Conservation (phyloP, 371 early-diverging fungal genomes). For the Racocetra persica region DNA sequence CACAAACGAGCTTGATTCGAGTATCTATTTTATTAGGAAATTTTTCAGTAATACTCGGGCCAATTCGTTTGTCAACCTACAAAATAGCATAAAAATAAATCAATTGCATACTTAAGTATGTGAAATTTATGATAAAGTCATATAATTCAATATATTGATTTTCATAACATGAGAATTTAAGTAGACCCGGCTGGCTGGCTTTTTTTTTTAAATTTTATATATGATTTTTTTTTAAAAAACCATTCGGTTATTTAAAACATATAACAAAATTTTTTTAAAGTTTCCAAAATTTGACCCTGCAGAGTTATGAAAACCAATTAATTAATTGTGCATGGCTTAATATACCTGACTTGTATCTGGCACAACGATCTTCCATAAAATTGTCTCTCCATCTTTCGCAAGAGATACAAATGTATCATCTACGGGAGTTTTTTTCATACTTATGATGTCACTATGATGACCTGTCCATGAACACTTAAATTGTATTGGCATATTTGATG, state of each 20-base stretch:
- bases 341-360: constrained; percentile 38
- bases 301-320: too few species aligned
- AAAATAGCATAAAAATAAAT: background rate
- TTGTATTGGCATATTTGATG: constrained; percentile 64
- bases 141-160: background rate
- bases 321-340: background rate
- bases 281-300: too few species aligned
- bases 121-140: background rate
- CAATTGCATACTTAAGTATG: background rate
- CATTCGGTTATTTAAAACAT: too few species aligned
- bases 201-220: too few species aligned
- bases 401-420: constrained; percentile 59
- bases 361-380: constrained; percentile 64
- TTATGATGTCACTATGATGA: constrained; percentile 61
- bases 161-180: too few species aligned
- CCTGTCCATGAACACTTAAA: constrained; percentile 75
- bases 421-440: constrained; percentile 53
- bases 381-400: constrained; percentile 61
- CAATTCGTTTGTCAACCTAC: constrained; percentile 29
- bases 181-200: background rate
- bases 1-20: constrained; percentile 18
- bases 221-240: too few species aligned
- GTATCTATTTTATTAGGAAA: background rate
- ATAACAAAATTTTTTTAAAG: too few species aligned
- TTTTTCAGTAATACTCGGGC: constrained; percentile 35